Conservation (phyloP, 257 asterid genomes). For the Gentiana macrophylla region DNA sequence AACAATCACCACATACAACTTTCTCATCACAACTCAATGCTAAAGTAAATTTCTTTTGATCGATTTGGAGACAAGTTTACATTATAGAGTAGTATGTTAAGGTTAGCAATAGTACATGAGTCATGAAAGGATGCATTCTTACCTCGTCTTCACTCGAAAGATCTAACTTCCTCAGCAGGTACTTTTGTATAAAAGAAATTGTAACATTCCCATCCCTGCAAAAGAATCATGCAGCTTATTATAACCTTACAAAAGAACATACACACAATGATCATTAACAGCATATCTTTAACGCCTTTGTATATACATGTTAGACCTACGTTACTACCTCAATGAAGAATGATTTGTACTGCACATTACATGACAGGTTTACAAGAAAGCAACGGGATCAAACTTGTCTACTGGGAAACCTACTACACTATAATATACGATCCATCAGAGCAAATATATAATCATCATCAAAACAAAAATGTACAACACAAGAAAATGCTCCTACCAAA, state of each 20-base stretch:
- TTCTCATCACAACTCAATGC: too few relatives aligned
- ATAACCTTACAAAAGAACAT: conserved; percentile 4
- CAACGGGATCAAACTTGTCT: too few relatives aligned
- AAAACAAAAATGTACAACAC: too few relatives aligned
- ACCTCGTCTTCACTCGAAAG: conserved; percentile 83
- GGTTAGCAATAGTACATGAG: not conserved
- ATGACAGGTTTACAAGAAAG: too few relatives aligned
- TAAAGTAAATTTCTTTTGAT: too few relatives aligned
- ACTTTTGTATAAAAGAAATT: conserved; percentile 67
- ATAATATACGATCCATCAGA: too few relatives aligned
- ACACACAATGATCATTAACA: not conserved
- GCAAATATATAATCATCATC: too few relatives aligned
- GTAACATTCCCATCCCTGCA: conserved; percentile 81
- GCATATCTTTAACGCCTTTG: not conserved
- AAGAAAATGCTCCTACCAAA: too few relatives aligned
- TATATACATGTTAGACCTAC: not conserved
- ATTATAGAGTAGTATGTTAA: not conserved
- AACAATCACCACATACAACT: not conserved
- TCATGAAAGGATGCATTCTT: not conserved
- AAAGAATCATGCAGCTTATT: conserved; percentile 4
- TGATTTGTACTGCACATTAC: not conserved
- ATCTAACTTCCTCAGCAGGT: conserved; percentile 72
- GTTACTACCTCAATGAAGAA: not conserved
- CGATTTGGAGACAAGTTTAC: not conserved
- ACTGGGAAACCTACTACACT: too few relatives aligned